Conservation (phyloP, 176 grass and related monocot genomes). For the Pontederia paniculata region DNA sequence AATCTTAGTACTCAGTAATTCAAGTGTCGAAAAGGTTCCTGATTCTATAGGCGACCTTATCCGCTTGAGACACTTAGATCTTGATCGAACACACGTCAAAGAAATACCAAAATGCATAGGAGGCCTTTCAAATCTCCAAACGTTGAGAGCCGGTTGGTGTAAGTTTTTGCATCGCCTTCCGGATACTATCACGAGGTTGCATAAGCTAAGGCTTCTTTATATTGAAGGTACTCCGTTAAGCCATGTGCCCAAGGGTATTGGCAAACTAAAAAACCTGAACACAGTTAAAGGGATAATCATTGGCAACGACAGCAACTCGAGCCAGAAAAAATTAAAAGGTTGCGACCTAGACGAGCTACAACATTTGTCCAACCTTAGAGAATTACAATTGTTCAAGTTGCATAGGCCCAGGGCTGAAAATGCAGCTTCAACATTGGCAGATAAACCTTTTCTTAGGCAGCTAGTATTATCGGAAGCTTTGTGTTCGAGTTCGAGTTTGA, state of each 20-base stretch:
- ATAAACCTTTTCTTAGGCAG: slow-evolving; percentile 56
- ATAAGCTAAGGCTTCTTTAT: slow-evolving; percentile 18
- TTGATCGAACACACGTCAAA: slow-evolving; percentile 3
- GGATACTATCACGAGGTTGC: slow-evolving; percentile 1
- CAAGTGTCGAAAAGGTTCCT: slow-evolving; percentile 9
- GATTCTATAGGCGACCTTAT: slow-evolving; percentile 13
- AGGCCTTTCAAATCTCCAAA: slow-evolving; percentile 21
- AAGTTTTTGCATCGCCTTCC: slow-evolving; percentile 13
- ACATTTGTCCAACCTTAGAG: no score
- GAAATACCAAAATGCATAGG: slow-evolving; percentile 19
- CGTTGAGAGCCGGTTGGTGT: slow-evolving; percentile 9
- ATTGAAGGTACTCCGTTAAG: background rate
- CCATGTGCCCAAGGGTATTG: slow-evolving; percentile 17
- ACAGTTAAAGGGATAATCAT: background rate
- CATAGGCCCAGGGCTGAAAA: slow-evolving; percentile 50
- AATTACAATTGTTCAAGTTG: slow-evolving; percentile 53
- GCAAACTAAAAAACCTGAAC: slow-evolving; percentile 3
- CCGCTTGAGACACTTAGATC: slow-evolving; percentile 21
- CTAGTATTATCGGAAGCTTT: slow-evolving; percentile 39
- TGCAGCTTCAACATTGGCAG: slow-evolving; percentile 35
- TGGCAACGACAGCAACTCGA: slow-evolving; percentile 28
- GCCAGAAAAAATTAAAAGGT: slow-evolving; percentile 30
- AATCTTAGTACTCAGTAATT: slow-evolving; percentile 2
- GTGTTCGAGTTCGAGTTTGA: background rate
- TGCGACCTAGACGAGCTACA: no score